A percentile compares a stretch with the other conserved stretches of the same genome.
Conservation (phyloP, 73 alveolate genomes). For the Paraurostyla sp. region DNA sequence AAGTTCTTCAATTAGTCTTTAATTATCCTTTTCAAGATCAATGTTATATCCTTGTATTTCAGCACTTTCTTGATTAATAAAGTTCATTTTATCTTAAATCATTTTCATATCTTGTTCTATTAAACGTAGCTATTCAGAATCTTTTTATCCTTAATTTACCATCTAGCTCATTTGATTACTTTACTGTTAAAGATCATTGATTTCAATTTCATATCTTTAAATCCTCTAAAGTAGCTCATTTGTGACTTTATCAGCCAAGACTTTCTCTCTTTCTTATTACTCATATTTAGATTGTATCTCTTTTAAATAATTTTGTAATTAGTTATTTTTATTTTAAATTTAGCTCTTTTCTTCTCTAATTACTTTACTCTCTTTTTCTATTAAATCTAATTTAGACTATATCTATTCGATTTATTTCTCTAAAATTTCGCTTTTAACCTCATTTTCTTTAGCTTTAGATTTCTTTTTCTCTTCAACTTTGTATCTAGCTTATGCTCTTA, state of each 20-base stretch:
- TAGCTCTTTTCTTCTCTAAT: not conserved
- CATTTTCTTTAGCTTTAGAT: slow-evolving; percentile 24
- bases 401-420: not conserved
- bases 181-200: not conserved
- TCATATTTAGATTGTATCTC: not conserved
- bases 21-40: slow-evolving; percentile 8
- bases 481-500: slow-evolving; percentile 29
- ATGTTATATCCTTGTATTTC: not conserved
- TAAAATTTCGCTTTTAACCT: not conserved
- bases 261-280: not conserved
- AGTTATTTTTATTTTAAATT: not conserved
- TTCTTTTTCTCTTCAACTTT: slow-evolving; percentile 35
- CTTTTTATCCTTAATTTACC: not conserved
- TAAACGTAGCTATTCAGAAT: not conserved
- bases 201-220: slow-evolving; percentile 15
- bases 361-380: not conserved
- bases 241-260: slow-evolving; percentile 52
- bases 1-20: not conserved
- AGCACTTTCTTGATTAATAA: slow-evolving; percentile 1
- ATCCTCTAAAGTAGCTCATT: slow-evolving; percentile 33
- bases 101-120: slow-evolving; percentile 32
- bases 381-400: not conserved
- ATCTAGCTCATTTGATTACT: not conserved
- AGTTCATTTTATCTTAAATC: slow-evolving; percentile 27
- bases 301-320: not conserved